These are phyloP conservation scores for Scheffersomyces insectosa DNA, from an alignment of 1,139 yeast genomes.

Conservation along the genomic window DNA sequence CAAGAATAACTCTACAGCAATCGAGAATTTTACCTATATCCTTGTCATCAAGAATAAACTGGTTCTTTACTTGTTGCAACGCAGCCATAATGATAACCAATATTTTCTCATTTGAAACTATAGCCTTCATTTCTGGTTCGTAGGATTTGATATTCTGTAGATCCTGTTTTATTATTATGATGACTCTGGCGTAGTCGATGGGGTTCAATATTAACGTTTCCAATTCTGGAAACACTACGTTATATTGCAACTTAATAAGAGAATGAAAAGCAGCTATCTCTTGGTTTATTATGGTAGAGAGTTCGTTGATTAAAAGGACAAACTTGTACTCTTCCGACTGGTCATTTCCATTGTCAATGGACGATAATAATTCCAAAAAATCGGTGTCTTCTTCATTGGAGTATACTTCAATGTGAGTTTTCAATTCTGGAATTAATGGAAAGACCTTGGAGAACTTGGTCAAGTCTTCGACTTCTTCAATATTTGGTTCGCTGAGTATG, in stretches of 20 bases:
- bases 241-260: slow-evolving; percentile 55
- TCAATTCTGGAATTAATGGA: slow-evolving; percentile 28
- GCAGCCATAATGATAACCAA: slow-evolving; percentile 78
- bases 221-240: slow-evolving; percentile 69
- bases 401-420: slow-evolving; percentile 23
- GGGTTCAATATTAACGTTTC: slow-evolving; percentile 65
- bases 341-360: slow-evolving; percentile 29
- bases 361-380: slow-evolving; percentile 34
- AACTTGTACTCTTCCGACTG: slow-evolving; percentile 47
- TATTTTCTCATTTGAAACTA: slow-evolving; percentile 62
- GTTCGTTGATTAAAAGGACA: slow-evolving; percentile 55
- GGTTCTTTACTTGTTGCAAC: slow-evolving; percentile 33
- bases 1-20: slow-evolving; percentile 51
- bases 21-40: slow-evolving; percentile 42
- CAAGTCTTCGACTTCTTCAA: slow-evolving; percentile 19
- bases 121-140: slow-evolving; percentile 36
- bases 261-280: slow-evolving; percentile 56
- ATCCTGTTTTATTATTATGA: slow-evolving; percentile 54
- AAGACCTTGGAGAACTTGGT: slow-evolving; percentile 22
- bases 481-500: slow-evolving; percentile 15
- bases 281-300: slow-evolving; percentile 54
- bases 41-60: slow-evolving; percentile 26
- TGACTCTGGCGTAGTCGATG: slow-evolving; percentile 59
- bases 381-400: slow-evolving; percentile 28
- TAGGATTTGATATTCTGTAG: slow-evolving; percentile 32